Percentiles rank a stretch among this genome's conserved stretches.
These are phyloP conservation scores for Ajuga reptans DNA, from an alignment of 305 asterid species.

Conservation along the genomic window DNA sequence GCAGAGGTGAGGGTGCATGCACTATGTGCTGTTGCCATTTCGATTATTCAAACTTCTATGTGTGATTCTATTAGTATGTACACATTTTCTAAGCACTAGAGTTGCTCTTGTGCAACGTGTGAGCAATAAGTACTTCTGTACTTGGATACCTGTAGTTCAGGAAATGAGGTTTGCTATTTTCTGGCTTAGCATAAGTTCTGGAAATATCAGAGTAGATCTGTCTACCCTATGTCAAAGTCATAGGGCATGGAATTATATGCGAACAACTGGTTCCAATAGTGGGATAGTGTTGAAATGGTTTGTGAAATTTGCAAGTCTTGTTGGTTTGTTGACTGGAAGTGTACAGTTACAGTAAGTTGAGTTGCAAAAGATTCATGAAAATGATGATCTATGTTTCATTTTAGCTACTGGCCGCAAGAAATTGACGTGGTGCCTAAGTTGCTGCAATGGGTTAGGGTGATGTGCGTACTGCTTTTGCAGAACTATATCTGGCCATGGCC, in stretches of 20 bases:
- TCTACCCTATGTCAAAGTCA: not conserved
- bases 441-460: not conserved
- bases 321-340: not conserved
- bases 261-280: not conserved
- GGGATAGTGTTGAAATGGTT: not conserved
- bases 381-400: not conserved
- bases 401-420: not conserved
- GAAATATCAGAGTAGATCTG: conserved; percentile 4
- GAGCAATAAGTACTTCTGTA: not conserved
- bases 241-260: not conserved
- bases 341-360: not conserved
- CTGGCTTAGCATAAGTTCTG: not conserved
- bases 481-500: conserved; percentile 3
- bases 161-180: conserved; percentile 7
- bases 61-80: not conserved
- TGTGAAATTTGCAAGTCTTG: not conserved
- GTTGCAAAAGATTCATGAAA: not conserved
- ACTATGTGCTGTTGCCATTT: conserved; percentile 14
- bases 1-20: conserved; percentile 70
- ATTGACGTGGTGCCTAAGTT: conserved; percentile 7
- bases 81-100: conserved; percentile 9
- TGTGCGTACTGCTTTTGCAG: not conserved
- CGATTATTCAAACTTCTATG: conserved; percentile 2
- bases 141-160: not conserved
- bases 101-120: conserved; percentile 9